A percentile compares a stretch with the other conserved stretches of the same genome.
Conservation (phyloP, 2,329 filamentous ascomycete genomes). For the Rasamsonia emersonii region DNA sequence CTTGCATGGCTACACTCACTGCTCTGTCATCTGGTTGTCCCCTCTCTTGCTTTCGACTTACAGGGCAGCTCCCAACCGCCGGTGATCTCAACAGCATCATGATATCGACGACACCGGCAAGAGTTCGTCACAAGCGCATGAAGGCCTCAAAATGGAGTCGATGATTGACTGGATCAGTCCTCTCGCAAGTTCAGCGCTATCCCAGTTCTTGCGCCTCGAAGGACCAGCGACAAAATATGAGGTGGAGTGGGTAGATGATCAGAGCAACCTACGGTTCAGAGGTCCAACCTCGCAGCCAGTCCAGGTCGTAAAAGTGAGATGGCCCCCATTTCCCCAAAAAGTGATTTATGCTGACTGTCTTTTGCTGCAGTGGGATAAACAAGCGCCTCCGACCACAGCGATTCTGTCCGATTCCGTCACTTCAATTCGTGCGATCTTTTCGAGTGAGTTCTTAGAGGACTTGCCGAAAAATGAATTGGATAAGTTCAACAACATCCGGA, state of each 20-base stretch:
- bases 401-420: slow-evolving; percentile 27
- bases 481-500: slow-evolving; percentile 10
- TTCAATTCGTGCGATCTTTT: slow-evolving; percentile 25
- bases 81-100: too few relatives aligned
- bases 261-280: slow-evolving; percentile 24
- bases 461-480: slow-evolving; percentile 13
- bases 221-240: background rate
- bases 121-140: too few relatives aligned
- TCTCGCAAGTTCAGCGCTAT: background rate
- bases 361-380: slow-evolving; percentile 18
- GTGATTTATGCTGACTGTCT: slow-evolving; percentile 5
- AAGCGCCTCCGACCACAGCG: slow-evolving; percentile 11
- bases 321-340: background rate
- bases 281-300: slow-evolving; percentile 11
- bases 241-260: slow-evolving; percentile 23
- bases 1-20: too few relatives aligned
- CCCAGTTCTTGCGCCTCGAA: background rate
- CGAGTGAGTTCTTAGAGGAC: slow-evolving; percentile 15
- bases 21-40: too few relatives aligned
- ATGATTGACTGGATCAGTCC: slow-evolving; percentile 1
- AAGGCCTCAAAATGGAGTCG: slow-evolving; percentile 1
- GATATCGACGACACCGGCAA: too few relatives aligned
- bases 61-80: too few relatives aligned
- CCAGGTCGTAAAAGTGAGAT: slow-evolving; percentile 23
- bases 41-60: too few relatives aligned